phyloP scores from a whole-genome alignment of 805 yeast genomes.

The Saccharomycopsis microspora region DNA sequence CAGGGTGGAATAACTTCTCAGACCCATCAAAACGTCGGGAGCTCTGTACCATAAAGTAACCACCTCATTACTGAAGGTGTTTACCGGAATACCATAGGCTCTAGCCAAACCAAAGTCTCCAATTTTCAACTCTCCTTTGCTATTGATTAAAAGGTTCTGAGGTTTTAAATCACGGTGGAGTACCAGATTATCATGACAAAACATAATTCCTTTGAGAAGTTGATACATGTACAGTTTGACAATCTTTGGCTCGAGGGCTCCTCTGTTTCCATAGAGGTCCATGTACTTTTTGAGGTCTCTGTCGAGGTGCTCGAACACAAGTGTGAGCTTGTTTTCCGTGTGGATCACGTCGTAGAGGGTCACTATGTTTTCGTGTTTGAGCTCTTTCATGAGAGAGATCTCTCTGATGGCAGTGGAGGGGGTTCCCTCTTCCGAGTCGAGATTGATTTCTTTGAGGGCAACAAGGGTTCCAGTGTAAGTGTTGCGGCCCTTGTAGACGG shows the following conservation, averaged over 20 bases:
- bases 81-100: constrained; percentile 96
- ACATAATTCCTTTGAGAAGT: constrained; percentile 76
- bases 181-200: constrained; percentile 71
- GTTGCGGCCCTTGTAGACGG: constrained; percentile 92
- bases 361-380: constrained; percentile 86
- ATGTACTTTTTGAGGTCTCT: constrained; percentile 87
- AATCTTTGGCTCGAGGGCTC: constrained; percentile 60
- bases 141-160: constrained; percentile 80
- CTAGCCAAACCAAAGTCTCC: constrained; percentile 97
- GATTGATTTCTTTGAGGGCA: constrained; percentile 87
- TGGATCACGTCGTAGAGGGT: constrained; percentile 92
- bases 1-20: constrained; percentile 90
- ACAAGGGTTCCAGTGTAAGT: constrained; percentile 80
- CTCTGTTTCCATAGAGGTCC: constrained; percentile 73
- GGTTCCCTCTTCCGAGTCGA: constrained; percentile 96
- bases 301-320: constrained; percentile 91
- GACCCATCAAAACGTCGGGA: constrained; percentile 50
- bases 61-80: constrained; percentile 94
- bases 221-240: constrained; percentile 93
- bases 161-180: constrained; percentile 81
- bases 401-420: constrained; percentile 98
- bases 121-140: constrained; percentile 82
- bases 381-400: constrained; percentile 88
- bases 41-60: constrained; percentile 81
- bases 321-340: constrained; percentile 87